A percentile compares a stretch with the other conserved stretches of the same genome.
Conservation (phyloP, 441 rosid genomes). For the Geranium incanum region DNA sequence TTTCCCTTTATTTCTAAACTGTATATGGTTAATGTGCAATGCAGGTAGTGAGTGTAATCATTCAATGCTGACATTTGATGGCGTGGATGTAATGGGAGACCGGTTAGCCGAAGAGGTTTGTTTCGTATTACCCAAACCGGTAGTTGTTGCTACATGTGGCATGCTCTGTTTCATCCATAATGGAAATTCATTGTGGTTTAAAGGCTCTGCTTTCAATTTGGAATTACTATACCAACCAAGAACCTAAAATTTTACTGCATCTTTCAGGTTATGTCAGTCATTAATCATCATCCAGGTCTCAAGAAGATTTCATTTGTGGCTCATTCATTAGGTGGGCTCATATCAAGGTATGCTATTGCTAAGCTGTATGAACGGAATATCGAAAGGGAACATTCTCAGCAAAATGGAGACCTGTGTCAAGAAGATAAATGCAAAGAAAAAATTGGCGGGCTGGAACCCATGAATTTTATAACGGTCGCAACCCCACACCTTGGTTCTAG, state of each 20-base stretch:
- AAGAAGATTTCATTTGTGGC: slow-evolving; percentile 68
- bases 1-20: slow-evolving; percentile 11
- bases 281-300: slow-evolving; percentile 43
- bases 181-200: not conserved
- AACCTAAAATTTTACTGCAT: slow-evolving; percentile 5
- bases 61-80: slow-evolving; percentile 55
- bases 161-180: slow-evolving; percentile 15
- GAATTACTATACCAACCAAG: slow-evolving; percentile 13
- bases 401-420: slow-evolving; percentile 29
- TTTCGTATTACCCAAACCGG: slow-evolving; percentile 10
- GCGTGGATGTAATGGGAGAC: slow-evolving; percentile 87
- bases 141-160: not conserved
- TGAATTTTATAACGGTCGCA: slow-evolving; percentile 75
- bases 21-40: slow-evolving; percentile 20
- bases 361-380: slow-evolving; percentile 46
- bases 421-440: slow-evolving; percentile 35
- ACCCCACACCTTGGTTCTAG: slow-evolving; percentile 88
- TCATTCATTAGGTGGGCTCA: slow-evolving; percentile 83
- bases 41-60: slow-evolving; percentile 71
- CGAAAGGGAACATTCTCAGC: slow-evolving; percentile 28
- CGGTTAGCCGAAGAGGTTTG: slow-evolving; percentile 85
- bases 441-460: slow-evolving; percentile 76
- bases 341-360: slow-evolving; percentile 81
- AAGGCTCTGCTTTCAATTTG: slow-evolving; percentile 9
- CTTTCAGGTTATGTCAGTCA: slow-evolving; percentile 61